phyloP scores from a whole-genome alignment of 306 rosid species.

The Ormosia emarginata region DNA sequence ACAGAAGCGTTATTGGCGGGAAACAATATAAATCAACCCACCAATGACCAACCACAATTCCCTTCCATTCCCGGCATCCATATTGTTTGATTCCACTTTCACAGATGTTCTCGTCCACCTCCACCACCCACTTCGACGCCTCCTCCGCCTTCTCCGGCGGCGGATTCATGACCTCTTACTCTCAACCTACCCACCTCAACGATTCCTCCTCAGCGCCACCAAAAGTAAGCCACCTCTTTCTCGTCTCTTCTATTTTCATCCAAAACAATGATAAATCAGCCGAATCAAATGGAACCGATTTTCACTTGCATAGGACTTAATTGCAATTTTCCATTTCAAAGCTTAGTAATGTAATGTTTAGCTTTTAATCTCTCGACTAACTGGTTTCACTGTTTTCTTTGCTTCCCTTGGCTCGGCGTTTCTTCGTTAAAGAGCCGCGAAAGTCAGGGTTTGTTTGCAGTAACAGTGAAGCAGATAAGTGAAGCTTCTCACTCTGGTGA shows the following conservation, averaged over 20 bases:
- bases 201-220: slow-evolving; percentile 56
- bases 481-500: slow-evolving; percentile 81
- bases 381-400: neutral
- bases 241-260: neutral
- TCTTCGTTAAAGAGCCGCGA: slow-evolving; percentile 51
- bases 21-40: too few relatives aligned
- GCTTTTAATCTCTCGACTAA: neutral
- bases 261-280: neutral
- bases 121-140: slow-evolving; percentile 67
- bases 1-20: too few relatives aligned
- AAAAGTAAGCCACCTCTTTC: slow-evolving; percentile 39
- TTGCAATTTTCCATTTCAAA: neutral
- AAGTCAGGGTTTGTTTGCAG: slow-evolving; percentile 71
- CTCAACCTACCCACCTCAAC: slow-evolving; percentile 40
- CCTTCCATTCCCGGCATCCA: too few relatives aligned
- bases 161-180: slow-evolving; percentile 51
- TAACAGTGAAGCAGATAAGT: slow-evolving; percentile 87
- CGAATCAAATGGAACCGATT: neutral
- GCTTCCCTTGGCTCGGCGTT: too few relatives aligned
- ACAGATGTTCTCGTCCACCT: slow-evolving; percentile 43
- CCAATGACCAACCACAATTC: too few relatives aligned
- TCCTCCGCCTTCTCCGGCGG: slow-evolving; percentile 54
- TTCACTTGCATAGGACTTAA: neutral
- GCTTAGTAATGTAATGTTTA: neutral
- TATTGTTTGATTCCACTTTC: neutral